phyloP scores from a whole-genome alignment of 192 early-diverging fungal species.

The Coemansia umbellata region DNA sequence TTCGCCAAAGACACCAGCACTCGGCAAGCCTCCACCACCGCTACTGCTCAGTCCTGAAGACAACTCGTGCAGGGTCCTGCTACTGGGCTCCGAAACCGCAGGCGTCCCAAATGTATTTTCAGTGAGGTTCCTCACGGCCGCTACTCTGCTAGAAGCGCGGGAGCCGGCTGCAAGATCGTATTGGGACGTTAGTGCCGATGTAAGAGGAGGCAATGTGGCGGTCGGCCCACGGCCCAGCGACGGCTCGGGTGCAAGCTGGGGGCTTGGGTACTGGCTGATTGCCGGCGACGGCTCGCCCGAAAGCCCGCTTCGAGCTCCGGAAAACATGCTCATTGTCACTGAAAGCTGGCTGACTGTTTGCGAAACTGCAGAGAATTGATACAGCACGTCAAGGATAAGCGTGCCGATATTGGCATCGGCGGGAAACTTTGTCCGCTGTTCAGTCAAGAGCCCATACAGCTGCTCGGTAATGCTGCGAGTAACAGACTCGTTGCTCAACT shows the following conservation, averaged over 20 bases:
- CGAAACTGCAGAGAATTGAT: constrained; percentile 50
- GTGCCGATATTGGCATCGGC: constrained; percentile 37
- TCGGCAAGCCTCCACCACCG: background rate
- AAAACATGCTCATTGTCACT: constrained; percentile 14
- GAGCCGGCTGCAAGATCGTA: constrained; percentile 9
- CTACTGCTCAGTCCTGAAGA: background rate
- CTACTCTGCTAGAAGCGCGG: constrained; percentile 10
- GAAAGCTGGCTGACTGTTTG: constrained; percentile 49
- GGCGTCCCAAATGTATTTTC: constrained; percentile 1
- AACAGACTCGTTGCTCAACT: constrained; percentile 40
- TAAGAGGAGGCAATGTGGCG: constrained; percentile 22
- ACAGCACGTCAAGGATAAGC: constrained; percentile 49
- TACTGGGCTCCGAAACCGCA: background rate
- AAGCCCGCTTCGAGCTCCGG: constrained; percentile 17
- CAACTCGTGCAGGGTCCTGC: background rate
- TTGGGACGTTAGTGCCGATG: constrained; percentile 34
- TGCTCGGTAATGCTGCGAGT: constrained; percentile 42
- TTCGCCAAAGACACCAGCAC: background rate
- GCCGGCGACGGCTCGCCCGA: constrained; percentile 49
- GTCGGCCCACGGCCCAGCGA: constrained; percentile 16
- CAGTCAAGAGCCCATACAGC: constrained; percentile 48
- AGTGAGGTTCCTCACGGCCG: background rate
- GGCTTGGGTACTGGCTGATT: constrained; percentile 47
- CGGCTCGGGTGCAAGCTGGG: constrained; percentile 39
- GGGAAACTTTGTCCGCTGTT: constrained; percentile 45